Conservation (phyloP, 2,329 filamentous ascomycete species). For the Aquanectria penicillioides region DNA sequence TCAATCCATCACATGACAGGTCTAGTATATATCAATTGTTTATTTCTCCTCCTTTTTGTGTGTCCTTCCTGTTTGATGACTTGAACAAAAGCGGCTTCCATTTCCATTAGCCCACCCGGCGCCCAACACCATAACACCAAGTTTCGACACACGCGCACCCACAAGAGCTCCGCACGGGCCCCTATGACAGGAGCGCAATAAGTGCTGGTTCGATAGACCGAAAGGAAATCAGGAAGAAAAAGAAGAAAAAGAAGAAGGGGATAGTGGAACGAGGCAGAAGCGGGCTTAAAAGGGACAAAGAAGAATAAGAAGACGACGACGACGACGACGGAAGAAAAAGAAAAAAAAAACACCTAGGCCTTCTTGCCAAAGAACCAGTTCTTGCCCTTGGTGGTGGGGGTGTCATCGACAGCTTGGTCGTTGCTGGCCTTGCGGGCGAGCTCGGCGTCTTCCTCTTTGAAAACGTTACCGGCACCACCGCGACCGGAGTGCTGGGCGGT, state of each 20-base stretch:
- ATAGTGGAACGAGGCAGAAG: neutral
- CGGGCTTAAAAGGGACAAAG: neutral
- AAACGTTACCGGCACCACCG: constrained; percentile 79
- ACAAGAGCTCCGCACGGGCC: neutral
- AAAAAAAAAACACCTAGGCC: constrained; percentile 42
- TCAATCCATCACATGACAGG: constrained; percentile 17
- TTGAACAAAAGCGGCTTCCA: constrained; percentile 14
- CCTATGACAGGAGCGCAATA: neutral
- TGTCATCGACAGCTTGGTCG: constrained; percentile 49
- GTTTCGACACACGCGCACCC: constrained; percentile 26
- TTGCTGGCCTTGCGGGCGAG: constrained; percentile 41
- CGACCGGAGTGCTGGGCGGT: constrained; percentile 74
- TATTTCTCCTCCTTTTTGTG: constrained; percentile 35
- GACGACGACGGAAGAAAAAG: neutral
- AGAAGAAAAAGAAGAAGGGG: neutral
- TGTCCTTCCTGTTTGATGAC: constrained; percentile 15
- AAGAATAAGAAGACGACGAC: too few relatives aligned
- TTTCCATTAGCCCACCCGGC: constrained; percentile 23
- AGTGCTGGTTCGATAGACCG: neutral
- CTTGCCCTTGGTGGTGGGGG: constrained; percentile 55
- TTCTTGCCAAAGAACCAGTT: constrained; percentile 62
- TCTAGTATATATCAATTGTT: too few relatives aligned
- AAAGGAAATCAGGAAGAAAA: neutral
- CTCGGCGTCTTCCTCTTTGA: constrained; percentile 57
- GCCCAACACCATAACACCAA: constrained; percentile 39